These are phyloP conservation scores for Ophiostoma ulmi DNA, from an alignment of 2,329 filamentous ascomycete species.

Conservation along the genomic window DNA sequence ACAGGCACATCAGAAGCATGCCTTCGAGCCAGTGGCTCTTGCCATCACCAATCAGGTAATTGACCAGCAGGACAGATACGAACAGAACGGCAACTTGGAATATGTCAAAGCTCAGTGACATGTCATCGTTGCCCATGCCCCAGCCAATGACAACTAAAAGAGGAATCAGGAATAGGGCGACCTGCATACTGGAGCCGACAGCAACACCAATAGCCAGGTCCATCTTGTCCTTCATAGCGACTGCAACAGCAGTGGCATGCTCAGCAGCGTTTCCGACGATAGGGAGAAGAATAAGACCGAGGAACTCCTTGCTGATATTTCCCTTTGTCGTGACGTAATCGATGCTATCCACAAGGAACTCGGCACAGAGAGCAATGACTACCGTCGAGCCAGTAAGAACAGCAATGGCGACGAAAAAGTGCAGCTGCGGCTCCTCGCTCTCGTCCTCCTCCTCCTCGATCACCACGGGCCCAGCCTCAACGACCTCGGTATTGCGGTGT, in stretches of 20 bases:
- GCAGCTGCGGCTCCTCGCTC: conserved; percentile 67
- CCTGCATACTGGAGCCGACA: conserved; percentile 75
- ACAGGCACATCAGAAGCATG: conserved; percentile 67
- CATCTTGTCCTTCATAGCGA: conserved; percentile 81
- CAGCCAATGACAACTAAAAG: conserved; percentile 73
- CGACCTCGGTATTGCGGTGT: conserved; percentile 29
- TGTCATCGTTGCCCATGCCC: conserved; percentile 64
- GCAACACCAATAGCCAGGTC: conserved; percentile 76
- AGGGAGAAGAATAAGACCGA: conserved; percentile 69
- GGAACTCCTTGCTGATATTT: conserved; percentile 62
- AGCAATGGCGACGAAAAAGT: conserved; percentile 64
- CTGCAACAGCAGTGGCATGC: conserved; percentile 74
- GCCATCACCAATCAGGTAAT: conserved; percentile 79
- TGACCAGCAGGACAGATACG: conserved; percentile 76
- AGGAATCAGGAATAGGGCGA: conserved; percentile 72
- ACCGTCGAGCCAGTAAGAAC: conserved; percentile 70
- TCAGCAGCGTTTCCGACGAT: conserved; percentile 78
- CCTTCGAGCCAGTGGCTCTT: conserved; percentile 81
- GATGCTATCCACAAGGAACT: conserved; percentile 68
- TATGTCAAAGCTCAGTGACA: conserved; percentile 79
- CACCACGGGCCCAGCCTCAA: conserved; percentile 19
- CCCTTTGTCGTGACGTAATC: conserved; percentile 57
- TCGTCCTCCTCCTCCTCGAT: conserved; percentile 58
- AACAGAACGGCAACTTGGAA: conserved; percentile 87
- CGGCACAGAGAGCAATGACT: conserved; percentile 72